phyloP scores from a whole-genome alignment of 1,284 basidiomycete genomes.

The Cryptococcus sp. region DNA sequence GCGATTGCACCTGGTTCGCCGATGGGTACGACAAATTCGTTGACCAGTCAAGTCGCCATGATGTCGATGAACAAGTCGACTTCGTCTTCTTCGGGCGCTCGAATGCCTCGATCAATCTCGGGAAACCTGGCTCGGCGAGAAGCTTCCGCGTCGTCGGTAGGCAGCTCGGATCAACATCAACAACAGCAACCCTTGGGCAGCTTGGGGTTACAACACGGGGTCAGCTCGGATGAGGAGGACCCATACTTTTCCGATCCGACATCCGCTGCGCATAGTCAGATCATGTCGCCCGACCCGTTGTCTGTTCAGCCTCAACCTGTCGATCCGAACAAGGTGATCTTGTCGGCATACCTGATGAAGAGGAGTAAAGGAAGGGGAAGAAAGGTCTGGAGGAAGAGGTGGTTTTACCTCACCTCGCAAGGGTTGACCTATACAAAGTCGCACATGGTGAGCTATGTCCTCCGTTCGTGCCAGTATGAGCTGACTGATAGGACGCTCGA shows the following conservation, averaged over 20 bases:
- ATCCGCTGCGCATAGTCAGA: slow-evolving; percentile 10
- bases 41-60: slow-evolving; percentile 19
- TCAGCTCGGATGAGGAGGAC: slow-evolving; percentile 30
- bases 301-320: slow-evolving; percentile 6
- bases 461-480: slow-evolving; percentile 7
- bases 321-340: slow-evolving; percentile 65
- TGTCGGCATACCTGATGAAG: slow-evolving; percentile 94
- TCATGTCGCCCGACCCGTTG: neutral
- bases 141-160: slow-evolving; percentile 13
- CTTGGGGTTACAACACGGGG: neutral
- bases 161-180: slow-evolving; percentile 8
- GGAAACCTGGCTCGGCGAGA: slow-evolving; percentile 12
- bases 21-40: slow-evolving; percentile 15
- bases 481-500: slow-evolving; percentile 66
- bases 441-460: slow-evolving; percentile 65
- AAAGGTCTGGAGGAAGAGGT: slow-evolving; percentile 90
- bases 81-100: slow-evolving; percentile 3
- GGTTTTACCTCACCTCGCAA: slow-evolving; percentile 78
- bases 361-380: slow-evolving; percentile 72
- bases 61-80: slow-evolving; percentile 8
- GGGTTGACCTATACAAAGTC: slow-evolving; percentile 75
- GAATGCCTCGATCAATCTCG: slow-evolving; percentile 1
- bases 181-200: neutral
- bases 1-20: too few relatives aligned
- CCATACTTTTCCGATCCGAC: slow-evolving; percentile 29